Conservation (phyloP, 768 basidiomycete genomes). For the Kwoniella shandongensis region DNA sequence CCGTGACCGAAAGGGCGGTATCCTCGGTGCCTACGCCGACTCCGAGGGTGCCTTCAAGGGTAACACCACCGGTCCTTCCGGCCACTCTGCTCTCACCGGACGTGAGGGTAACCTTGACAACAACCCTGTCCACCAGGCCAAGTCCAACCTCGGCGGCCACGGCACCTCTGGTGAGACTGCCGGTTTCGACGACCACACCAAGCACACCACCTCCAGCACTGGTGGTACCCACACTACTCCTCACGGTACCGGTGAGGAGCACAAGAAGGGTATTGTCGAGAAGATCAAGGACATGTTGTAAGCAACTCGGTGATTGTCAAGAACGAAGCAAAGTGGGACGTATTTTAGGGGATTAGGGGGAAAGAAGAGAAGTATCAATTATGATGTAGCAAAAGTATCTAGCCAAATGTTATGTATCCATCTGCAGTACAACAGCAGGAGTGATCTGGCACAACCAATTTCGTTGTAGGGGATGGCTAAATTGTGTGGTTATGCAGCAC, state of each 20-base stretch:
- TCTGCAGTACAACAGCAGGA: no score
- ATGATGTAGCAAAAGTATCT: no score
- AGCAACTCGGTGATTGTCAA: no score
- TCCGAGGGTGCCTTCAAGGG: slow-evolving; percentile 27
- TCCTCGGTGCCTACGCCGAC: slow-evolving; percentile 39
- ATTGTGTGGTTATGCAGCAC: no score
- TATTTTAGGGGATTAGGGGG: no score
- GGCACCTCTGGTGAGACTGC: slow-evolving; percentile 9
- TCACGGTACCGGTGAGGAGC: neutral
- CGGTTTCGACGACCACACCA: slow-evolving; percentile 2
- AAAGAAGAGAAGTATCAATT: no score
- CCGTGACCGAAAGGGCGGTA: slow-evolving; percentile 24
- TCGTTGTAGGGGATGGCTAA: no score
- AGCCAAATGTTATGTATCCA: no score
- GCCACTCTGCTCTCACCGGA: slow-evolving; percentile 41
- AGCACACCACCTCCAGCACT: neutral
- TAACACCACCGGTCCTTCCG: slow-evolving; percentile 36
- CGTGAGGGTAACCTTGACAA: slow-evolving; percentile 36
- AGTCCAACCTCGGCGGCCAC: slow-evolving; percentile 9
- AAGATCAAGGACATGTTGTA: slow-evolving; percentile 18
- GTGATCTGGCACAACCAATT: no score
- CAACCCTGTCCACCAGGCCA: slow-evolving; percentile 41
- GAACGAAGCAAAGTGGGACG: no score
- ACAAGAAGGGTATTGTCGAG: slow-evolving; percentile 23
- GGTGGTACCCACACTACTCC: neutral